phyloP scores from a whole-genome alignment of 2,329 filamentous ascomycete genomes.

The Ramichloridium luteum region DNA sequence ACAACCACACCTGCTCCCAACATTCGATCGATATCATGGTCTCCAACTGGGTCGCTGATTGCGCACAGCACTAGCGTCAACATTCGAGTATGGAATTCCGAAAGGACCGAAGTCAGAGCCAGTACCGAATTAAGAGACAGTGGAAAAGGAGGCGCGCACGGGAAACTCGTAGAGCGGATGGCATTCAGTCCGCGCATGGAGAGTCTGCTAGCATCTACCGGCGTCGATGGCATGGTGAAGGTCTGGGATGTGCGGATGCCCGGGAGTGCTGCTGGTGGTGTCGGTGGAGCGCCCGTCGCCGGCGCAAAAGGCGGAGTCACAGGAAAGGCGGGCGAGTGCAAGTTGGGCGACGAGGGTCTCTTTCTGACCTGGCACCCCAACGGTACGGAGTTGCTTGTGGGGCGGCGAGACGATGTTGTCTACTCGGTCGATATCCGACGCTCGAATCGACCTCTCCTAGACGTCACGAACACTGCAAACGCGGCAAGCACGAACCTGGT shows the following conservation, averaged over 20 bases:
- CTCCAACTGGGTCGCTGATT: conserved; percentile 68
- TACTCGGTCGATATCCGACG: conserved; percentile 22
- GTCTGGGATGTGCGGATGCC: conserved; percentile 64
- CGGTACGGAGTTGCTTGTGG: conserved; percentile 57
- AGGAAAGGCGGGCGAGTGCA: conserved; percentile 46
- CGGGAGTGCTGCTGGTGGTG: conserved; percentile 30
- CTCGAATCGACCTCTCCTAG: conserved; percentile 9
- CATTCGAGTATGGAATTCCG: conserved; percentile 70
- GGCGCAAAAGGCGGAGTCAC: conserved; percentile 22
- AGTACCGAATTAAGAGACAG: conserved; percentile 56
- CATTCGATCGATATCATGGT: conserved; percentile 57
- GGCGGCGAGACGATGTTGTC: conserved; percentile 49
- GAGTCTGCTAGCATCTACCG: conserved; percentile 63
- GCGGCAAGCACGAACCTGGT: conserved; percentile 2
- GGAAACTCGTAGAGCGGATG: conserved; percentile 57
- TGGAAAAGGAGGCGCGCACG: conserved; percentile 37
- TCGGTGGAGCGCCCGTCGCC: conserved; percentile 31
- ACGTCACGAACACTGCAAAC: conserved; percentile 5
- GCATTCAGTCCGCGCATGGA: conserved; percentile 69
- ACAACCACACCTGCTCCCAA: conserved; percentile 18
- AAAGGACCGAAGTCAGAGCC: conserved; percentile 59
- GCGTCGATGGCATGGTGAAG: conserved; percentile 59
- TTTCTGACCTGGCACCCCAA: conserved; percentile 60
- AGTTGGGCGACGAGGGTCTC: conserved; percentile 25
- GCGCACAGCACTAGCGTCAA: conserved; percentile 66